Base-by-base conservation (phyloP, 2,329 filamentous ascomycete genomes). In the Hypocreales sp. region DNA sequence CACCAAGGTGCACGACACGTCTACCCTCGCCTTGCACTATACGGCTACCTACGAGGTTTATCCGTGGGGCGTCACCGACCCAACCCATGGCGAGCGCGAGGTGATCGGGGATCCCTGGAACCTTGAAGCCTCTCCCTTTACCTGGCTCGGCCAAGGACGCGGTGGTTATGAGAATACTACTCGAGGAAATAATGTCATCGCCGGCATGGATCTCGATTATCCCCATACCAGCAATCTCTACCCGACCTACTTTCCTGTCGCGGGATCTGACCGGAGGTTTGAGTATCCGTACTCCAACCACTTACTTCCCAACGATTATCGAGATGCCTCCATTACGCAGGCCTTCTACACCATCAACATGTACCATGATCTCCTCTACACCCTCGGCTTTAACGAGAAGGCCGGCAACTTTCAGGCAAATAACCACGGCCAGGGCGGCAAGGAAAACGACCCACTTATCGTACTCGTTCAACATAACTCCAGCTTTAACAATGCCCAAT, bases 371-470 rank as follows among this genome's bases (percentile, higher is more conserved):
- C 42, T 74, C 0, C 54, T 73, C 8, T 63, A 72, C 37, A 41
- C 50, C 5, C 58, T 73, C 1, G 68, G 69, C 5, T 73, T 73
- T 45, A 64, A 51, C 20, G 68, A 73, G 44, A 44, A 36, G 1
- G 67, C 69, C 1, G 68, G 68, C 5, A 74, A 74, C 47, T 74
- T 73, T 44, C 58, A 73, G 46, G 39, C 47, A 28, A 63, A 68
- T 50, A 72, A 72, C 51, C 58, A 64, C 33, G 61, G 57, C 24
- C 44, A 52, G 22, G 67, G 67, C 4, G 69, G 69, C 12, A 23
- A 35, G 5, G 66, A 57, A 9, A 50, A 49, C 27, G 69, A 73
- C 36, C 56, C 55, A n/a, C n/a, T n/a, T 24, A 62, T 68, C 20
- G 67, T 67, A 31, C 50, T 71, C 21, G 67, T 68, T 34, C 47